Percentiles rank a stretch among this genome's conserved stretches.
These are phyloP conservation scores for Suillus fuscotomentosus DNA, from an alignment of 768 basidiomycete genomes.

Conservation along the genomic window DNA sequence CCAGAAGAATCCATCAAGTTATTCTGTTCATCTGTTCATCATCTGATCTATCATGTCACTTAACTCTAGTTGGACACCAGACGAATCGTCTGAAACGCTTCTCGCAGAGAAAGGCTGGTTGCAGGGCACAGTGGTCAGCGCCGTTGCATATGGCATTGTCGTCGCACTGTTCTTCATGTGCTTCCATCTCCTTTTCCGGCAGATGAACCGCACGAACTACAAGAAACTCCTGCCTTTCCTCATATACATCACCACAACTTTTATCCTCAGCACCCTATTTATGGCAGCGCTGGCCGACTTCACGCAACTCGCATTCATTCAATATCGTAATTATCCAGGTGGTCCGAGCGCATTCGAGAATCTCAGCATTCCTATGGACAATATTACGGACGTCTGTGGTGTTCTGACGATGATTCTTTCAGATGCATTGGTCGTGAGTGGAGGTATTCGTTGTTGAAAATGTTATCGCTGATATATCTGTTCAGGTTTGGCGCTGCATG, in stretches of 20 bases:
- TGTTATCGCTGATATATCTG: no score
- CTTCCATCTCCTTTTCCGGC: conserved; percentile 2
- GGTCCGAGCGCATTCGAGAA: conserved; percentile 27
- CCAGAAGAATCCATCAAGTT: no score
- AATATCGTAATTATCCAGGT: conserved; percentile 30
- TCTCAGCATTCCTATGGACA: conserved; percentile 17
- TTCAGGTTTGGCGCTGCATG: background rate
- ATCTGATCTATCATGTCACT: background rate
- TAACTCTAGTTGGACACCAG: background rate
- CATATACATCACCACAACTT: conserved; percentile 5
- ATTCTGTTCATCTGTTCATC: no score
- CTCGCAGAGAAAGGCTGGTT: background rate
- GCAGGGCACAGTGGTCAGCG: conserved; percentile 4
- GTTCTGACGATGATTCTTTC: conserved; percentile 12
- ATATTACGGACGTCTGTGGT: conserved; percentile 13
- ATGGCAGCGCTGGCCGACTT: conserved; percentile 18
- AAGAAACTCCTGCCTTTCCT: background rate
- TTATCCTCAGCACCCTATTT: conserved; percentile 20
- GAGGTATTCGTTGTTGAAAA: no score
- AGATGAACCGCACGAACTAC: background rate
- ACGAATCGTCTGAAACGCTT: background rate
- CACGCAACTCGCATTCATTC: conserved; percentile 28
- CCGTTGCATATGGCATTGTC: conserved; percentile 13
- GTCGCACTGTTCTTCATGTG: conserved; percentile 7
- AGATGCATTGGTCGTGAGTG: conserved; percentile 17